These are phyloP conservation scores for Entonaema liquescens DNA, from an alignment of 495 filamentous ascomycete species.

Conservation along the genomic window DNA sequence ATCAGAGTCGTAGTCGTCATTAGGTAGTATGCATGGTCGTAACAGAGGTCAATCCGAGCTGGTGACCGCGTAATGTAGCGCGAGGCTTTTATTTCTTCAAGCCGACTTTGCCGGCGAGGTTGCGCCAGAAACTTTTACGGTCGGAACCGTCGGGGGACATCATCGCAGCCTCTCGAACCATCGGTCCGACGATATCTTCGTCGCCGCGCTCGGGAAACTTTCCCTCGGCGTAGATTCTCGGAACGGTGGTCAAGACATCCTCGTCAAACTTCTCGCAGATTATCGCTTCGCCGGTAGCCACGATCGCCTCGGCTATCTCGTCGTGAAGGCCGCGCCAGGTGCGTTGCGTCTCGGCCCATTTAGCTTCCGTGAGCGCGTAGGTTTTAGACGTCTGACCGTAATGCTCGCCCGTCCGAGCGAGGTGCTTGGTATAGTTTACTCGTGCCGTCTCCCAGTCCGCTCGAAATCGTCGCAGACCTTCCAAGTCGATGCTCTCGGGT, in stretches of 20 bases:
- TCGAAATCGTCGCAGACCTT: constrained; percentile 71
- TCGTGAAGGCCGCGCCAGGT: constrained; percentile 75
- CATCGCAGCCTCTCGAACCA: constrained; percentile 71
- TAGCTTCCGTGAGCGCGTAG: constrained; percentile 80
- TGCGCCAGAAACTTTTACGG: constrained; percentile 55
- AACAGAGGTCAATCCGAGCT: constrained; percentile 9
- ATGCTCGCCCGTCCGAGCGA: constrained; percentile 85
- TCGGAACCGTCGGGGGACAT: constrained; percentile 50
- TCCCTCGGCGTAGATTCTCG: constrained; percentile 67
- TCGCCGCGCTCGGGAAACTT: constrained; percentile 91
- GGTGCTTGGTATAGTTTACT: constrained; percentile 82
- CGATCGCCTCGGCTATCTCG: constrained; percentile 59
- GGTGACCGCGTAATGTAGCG: constrained; percentile 7
- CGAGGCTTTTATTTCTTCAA: constrained; percentile 45
- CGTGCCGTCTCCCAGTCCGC: constrained; percentile 82
- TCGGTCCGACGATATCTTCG: constrained; percentile 91
- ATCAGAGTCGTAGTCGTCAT: constrained; percentile 36
- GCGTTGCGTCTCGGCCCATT: constrained; percentile 81
- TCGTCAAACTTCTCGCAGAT: constrained; percentile 51
- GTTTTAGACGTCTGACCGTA: constrained; percentile 85
- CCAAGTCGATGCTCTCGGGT: constrained; percentile 64
- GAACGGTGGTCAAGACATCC: constrained; percentile 53
- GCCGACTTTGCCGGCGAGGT: constrained; percentile 55
- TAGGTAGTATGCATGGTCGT: constrained; percentile 19
- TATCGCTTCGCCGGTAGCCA: constrained; percentile 45